Percentiles rank a stretch among this genome's conserved stretches.
Conservation (phyloP, 441 rosid species). For the Gossypium gossypioides region DNA sequence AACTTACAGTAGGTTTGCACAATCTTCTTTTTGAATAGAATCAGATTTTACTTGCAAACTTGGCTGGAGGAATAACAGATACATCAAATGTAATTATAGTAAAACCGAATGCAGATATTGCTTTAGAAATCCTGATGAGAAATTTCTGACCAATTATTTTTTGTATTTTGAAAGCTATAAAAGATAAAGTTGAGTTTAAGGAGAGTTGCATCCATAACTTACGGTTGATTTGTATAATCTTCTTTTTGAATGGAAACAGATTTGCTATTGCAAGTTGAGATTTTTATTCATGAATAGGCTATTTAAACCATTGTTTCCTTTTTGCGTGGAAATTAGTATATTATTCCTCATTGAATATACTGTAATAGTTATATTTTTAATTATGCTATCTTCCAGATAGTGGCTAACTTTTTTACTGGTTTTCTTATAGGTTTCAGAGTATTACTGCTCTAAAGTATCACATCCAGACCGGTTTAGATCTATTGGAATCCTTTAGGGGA, state of each 20-base stretch:
- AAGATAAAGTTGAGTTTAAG: background rate
- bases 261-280: background rate
- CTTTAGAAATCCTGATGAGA: background rate
- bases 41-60: background rate
- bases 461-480: constrained; percentile 73
- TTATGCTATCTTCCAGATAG: constrained; percentile 4
- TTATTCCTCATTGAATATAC: background rate
- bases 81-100: background rate
- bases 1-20: background rate
- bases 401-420: constrained; percentile 13
- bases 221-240: background rate
- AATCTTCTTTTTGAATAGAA: background rate
- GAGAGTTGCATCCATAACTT: background rate
- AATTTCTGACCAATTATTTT: background rate
- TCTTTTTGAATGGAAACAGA: background rate
- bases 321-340: background rate
- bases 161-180: background rate
- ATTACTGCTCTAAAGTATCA: constrained; percentile 67
- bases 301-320: background rate
- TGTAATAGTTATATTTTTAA: background rate
- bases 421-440: constrained; percentile 57
- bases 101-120: background rate
- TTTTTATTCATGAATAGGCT: background rate
- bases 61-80: background rate
- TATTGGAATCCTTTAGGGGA: constrained; percentile 59